Evolutionary conservation across 495 filamentous ascomycete species (phyloP).

Genomic region (Xanthoparmelia taractica): DNA sequence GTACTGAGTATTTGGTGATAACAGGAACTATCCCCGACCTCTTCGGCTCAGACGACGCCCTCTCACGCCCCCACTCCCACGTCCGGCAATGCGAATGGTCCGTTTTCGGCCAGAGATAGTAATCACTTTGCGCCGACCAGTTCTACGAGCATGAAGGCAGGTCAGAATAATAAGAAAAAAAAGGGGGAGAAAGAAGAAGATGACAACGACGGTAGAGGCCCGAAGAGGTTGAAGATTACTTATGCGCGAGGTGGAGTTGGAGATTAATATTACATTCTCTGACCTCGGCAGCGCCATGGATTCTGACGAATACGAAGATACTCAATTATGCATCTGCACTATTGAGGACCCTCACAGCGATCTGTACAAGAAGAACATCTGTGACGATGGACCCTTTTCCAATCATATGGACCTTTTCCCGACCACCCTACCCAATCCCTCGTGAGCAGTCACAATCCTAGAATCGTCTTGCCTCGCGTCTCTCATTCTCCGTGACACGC

Average conservation of each 20-base stretch:
- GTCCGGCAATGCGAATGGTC: constrained; percentile 34
- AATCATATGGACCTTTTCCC: neutral
- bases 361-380: neutral
- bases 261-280: constrained; percentile 11
- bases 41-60: constrained; percentile 42
- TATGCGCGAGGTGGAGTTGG: constrained; percentile 31
- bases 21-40: constrained; percentile 45
- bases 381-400: neutral
- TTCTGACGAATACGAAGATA: constrained; percentile 7
- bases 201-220: constrained; percentile 35
- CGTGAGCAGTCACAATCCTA: neutral
- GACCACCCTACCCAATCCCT: neutral
- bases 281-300: neutral
- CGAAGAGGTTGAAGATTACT: constrained; percentile 47
- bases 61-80: constrained; percentile 45
- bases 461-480: neutral
- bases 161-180: constrained; percentile 35
- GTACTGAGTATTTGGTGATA: neutral
- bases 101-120: constrained; percentile 26
- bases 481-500: neutral
- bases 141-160: constrained; percentile 23
- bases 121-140: constrained; percentile 25
- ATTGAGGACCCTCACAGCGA: neutral
- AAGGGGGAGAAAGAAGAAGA: constrained; percentile 43
- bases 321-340: neutral